Evolutionary conservation across 1,284 basidiomycete species (phyloP), one percentile per base, ranked within the genome.

Genomic region (Cutaneotrichosporon arboriforme): DNA sequence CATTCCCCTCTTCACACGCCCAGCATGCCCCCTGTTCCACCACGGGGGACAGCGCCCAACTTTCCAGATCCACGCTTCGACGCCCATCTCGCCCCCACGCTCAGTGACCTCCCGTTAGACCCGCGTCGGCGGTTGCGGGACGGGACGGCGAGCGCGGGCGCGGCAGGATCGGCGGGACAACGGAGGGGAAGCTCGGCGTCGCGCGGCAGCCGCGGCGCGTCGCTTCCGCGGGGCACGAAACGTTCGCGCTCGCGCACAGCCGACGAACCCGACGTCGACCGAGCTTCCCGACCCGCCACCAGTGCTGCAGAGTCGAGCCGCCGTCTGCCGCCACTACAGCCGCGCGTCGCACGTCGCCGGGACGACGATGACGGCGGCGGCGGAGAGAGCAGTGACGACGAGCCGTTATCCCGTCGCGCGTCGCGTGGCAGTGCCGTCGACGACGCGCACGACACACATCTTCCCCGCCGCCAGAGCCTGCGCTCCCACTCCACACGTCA

Each of bases 51-150:
- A 22, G 10, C 23, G 7, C 46, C 7, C 21, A 8, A 26, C 39
- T 40, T 34, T 5, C 18, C 44, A 8, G 36, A 47, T 36, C 46
- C 35, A 22, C 46, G 36, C 7, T 47, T 22, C 46, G 34, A 37
- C 17, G 36, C 38, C 8, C 38, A 39, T 39, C 43, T 46, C 35
- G 54, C 49, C 2, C 54, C 62, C 35, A 50, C 59, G 31, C 34
- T 69, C 21, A 66, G 63, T 4, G 64, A 70, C 54, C 52, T 72
- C n/a, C 34, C 49, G 8, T 57, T 72, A 12, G 45, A 54, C 0
- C 65, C 68, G 4, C 58, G 69, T 4, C 60, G 65, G 7, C 46
- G 61, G 20, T 43, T 69, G 8, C 54, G 69, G 10, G 68, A 69
- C 55, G 45, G 40, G 4, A 43, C 37, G 7, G 40, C 21, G 22